Conservation (phyloP, 1,284 basidiomycete species). For the Pseudomicrostroma phylloplanum region DNA sequence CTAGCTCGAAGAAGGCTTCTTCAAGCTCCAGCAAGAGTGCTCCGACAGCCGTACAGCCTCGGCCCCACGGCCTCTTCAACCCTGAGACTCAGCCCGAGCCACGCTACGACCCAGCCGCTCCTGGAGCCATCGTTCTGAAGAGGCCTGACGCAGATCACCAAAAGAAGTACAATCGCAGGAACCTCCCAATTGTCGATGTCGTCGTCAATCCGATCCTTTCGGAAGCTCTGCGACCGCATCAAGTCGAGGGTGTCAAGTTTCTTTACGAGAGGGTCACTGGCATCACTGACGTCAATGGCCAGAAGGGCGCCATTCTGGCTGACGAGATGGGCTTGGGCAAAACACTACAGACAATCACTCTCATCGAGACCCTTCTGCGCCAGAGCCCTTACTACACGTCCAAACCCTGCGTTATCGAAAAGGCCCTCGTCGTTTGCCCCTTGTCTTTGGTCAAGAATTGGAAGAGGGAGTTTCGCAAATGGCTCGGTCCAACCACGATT, state of each 20-base stretch:
- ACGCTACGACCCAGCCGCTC: conserved; percentile 31
- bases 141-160: conserved; percentile 66
- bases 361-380: conserved; percentile 42
- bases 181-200: conserved; percentile 55
- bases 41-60: neutral
- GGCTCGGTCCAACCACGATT: conserved; percentile 66
- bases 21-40: neutral
- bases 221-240: conserved; percentile 89
- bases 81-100: neutral
- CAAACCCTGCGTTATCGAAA: conserved; percentile 31
- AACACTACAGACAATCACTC: conserved; percentile 46
- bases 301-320: conserved; percentile 90
- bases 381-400: conserved; percentile 39
- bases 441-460: conserved; percentile 92
- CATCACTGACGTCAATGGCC: conserved; percentile 75
- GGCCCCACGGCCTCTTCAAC: neutral
- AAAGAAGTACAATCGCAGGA: conserved; percentile 60
- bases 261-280: conserved; percentile 91
- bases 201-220: conserved; percentile 84
- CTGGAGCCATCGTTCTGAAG: conserved; percentile 78
- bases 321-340: conserved; percentile 70
- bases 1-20: neutral
- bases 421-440: conserved; percentile 72
- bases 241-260: conserved; percentile 98
- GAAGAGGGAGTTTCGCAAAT: conserved; percentile 91